Evolutionary conservation across 495 filamentous ascomycete species (phyloP).

Genomic region (Hypoxylon fuscum): DNA sequence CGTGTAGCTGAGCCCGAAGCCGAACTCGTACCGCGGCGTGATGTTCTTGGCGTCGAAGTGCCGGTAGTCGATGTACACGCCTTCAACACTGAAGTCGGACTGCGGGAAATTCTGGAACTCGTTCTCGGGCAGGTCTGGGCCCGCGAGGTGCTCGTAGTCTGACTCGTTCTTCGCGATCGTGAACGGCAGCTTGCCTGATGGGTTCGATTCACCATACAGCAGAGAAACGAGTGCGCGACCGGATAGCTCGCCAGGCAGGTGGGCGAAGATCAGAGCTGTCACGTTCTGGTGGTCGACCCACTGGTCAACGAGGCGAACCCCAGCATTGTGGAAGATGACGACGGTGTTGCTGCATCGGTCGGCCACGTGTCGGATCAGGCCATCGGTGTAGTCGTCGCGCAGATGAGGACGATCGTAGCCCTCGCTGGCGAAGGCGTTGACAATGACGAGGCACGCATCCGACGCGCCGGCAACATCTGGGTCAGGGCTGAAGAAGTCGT

Average conservation of each 20-base stretch:
- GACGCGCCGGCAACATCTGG: constrained; percentile 46
- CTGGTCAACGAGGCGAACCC: constrained; percentile 57
- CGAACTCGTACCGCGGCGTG: constrained; percentile 68
- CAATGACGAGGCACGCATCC: constrained; percentile 67
- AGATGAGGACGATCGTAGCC: constrained; percentile 46
- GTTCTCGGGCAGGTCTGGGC: constrained; percentile 23
- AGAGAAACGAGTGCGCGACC: constrained; percentile 60
- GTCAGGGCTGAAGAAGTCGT: constrained; percentile 44
- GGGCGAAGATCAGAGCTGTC: constrained; percentile 60
- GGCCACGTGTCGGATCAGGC: constrained; percentile 59
- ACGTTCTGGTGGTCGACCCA: constrained; percentile 63
- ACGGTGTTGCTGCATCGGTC: constrained; percentile 60
- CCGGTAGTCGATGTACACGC: constrained; percentile 66
- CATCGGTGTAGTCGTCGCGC: constrained; percentile 54
- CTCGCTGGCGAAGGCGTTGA: constrained; percentile 62
- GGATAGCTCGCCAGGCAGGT: constrained; percentile 63
- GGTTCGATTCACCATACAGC: constrained; percentile 62
- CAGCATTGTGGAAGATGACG: constrained; percentile 62
- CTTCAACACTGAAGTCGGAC: constrained; percentile 61
- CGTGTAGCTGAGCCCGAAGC: constrained; percentile 70
- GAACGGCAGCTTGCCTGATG: constrained; percentile 68
- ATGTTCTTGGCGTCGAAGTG: constrained; percentile 65
- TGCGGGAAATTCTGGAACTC: constrained; percentile 51
- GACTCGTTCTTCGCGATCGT: constrained; percentile 62
- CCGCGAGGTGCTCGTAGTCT: constrained; percentile 57